Conservation (phyloP, 208 protist genomes). For the Acanthamoeba castellanii region DNA sequence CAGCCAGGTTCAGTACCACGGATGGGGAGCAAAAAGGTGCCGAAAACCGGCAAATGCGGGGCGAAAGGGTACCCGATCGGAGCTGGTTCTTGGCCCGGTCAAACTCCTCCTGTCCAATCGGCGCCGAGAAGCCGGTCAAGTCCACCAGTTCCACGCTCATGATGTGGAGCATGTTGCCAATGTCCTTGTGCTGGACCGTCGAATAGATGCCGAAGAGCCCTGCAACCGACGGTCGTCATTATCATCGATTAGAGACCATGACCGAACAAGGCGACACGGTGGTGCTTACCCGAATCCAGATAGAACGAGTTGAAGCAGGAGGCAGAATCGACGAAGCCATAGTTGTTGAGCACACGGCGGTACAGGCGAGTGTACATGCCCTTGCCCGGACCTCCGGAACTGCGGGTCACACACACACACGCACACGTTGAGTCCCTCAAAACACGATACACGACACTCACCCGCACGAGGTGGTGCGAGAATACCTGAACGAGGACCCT, state of each 20-base stretch:
- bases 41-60: neutral
- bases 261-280: neutral
- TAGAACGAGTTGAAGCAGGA: constrained; percentile 79
- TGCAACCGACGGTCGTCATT: neutral
- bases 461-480: neutral
- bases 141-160: constrained; percentile 19
- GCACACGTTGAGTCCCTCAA: neutral
- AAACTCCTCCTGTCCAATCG: constrained; percentile 77
- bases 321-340: constrained; percentile 77
- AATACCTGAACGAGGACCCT: constrained; percentile 82
- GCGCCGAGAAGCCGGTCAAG: neutral
- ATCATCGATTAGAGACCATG: neutral
- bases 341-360: constrained; percentile 80
- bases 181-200: neutral
- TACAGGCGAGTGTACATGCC: constrained; percentile 88
- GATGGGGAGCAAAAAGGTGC: too few species aligned
- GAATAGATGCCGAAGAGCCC: constrained; percentile 80
- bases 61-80: constrained; percentile 18
- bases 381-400: constrained; percentile 84
- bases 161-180: constrained; percentile 61
- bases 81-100: constrained; percentile 84
- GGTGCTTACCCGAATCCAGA: constrained; percentile 74
- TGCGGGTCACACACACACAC: neutral
- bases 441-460: constrained; percentile 40
- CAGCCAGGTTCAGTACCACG: neutral